phyloP scores from a whole-genome alignment of 176 grass and related monocot species.

The Hsuehochloa calcarea region DNA sequence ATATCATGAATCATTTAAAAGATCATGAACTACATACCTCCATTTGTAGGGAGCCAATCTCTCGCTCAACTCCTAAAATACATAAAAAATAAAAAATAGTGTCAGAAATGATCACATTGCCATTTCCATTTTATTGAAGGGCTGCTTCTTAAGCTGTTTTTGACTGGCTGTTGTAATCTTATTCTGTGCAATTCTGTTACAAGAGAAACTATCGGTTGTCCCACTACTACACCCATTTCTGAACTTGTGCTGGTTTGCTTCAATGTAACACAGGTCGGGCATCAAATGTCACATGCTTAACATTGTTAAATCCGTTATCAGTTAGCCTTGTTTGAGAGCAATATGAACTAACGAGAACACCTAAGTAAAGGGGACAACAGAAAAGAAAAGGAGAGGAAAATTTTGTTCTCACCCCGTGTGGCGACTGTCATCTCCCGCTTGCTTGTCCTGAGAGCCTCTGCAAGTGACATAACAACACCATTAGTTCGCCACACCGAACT shows the following conservation, averaged over 20 bases:
- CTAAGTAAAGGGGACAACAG: background rate
- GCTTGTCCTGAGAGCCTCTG: constrained; percentile 95
- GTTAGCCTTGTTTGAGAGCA: constrained; percentile 7
- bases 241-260: background rate
- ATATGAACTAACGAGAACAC: background rate
- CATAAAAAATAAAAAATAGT: background rate
- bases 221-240: background rate
- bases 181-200: background rate
- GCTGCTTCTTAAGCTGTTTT: background rate
- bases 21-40: constrained; percentile 53
- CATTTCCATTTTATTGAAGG: constrained; percentile 2
- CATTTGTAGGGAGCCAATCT: constrained; percentile 90
- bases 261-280: background rate
- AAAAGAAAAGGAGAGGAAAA: background rate
- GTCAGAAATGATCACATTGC: constrained; percentile 31
- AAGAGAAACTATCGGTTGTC: background rate
- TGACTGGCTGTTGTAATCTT: background rate
- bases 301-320: background rate
- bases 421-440: constrained; percentile 90
- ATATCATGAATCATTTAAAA: background rate
- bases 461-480: background rate
- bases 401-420: constrained; percentile 63
- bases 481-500: background rate
- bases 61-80: constrained; percentile 79
- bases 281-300: constrained; percentile 6